Conservation (phyloP, 352 stramenopile genomes). For the Pythium myriotylum region DNA sequence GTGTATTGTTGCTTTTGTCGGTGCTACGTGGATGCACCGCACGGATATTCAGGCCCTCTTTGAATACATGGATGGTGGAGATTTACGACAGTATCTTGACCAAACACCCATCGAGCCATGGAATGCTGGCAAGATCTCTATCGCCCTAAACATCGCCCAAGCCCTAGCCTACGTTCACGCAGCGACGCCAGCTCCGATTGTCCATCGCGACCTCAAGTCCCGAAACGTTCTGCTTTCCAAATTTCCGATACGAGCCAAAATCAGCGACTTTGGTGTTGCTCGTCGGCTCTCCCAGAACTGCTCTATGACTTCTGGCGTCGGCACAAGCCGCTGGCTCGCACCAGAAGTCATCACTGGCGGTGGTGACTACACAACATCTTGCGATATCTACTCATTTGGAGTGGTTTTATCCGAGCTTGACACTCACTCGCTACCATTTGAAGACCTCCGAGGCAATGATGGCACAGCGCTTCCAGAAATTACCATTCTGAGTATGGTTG, state of each 20-base stretch:
- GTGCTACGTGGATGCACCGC: constrained; percentile 27
- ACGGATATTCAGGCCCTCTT: constrained; percentile 21
- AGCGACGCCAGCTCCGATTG: constrained; percentile 13
- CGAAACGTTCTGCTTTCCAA: constrained; percentile 38
- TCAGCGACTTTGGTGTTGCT: constrained; percentile 24
- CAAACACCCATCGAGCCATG: not conserved
- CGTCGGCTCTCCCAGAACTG: not conserved
- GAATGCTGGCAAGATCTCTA: constrained; percentile 11
- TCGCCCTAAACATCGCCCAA: constrained; percentile 20
- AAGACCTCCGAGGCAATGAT: not conserved
- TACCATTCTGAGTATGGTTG: not conserved
- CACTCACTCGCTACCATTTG: not conserved
- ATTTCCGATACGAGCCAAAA: constrained; percentile 18
- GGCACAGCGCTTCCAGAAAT: not conserved
- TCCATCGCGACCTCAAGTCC: constrained; percentile 45
- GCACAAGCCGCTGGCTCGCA: constrained; percentile 15
- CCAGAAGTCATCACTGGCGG: constrained; percentile 6
- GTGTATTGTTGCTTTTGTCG: constrained; percentile 40
- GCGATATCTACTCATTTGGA: constrained; percentile 8
- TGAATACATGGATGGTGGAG: constrained; percentile 12
- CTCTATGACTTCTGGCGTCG: not conserved
- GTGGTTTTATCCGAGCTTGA: constrained; percentile 7
- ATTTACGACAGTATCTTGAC: constrained; percentile 21
- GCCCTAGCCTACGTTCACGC: constrained; percentile 28
- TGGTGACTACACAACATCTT: not conserved